phyloP scores from a whole-genome alignment of 1,284 basidiomycete genomes.

The Ustilago cynodontis region DNA sequence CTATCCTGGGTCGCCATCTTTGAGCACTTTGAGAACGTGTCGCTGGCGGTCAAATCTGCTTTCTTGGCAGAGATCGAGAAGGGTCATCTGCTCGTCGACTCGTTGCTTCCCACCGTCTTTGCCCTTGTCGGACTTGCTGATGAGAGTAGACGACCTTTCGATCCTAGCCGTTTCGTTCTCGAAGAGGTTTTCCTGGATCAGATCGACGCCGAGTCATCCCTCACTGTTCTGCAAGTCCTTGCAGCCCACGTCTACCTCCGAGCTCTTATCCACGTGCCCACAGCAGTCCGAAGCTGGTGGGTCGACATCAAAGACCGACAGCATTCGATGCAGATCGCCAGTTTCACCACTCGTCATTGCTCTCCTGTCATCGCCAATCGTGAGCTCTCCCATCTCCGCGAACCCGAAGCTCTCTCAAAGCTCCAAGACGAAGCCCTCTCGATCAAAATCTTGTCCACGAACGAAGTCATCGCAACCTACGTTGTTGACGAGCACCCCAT shows the following conservation, averaged over 20 bases:
- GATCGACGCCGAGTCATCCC: constrained; percentile 55
- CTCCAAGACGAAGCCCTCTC: constrained; percentile 84
- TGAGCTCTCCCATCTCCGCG: constrained; percentile 83
- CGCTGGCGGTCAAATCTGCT: constrained; percentile 81
- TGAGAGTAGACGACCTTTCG: constrained; percentile 73
- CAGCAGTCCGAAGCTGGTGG: constrained; percentile 79
- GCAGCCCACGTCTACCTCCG: constrained; percentile 83
- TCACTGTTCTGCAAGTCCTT: constrained; percentile 76
- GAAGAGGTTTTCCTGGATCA: constrained; percentile 84
- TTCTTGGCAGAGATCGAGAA: constrained; percentile 88
- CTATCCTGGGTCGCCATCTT: constrained; percentile 90
- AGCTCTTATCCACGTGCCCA: constrained; percentile 61
- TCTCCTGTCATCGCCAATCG: constrained; percentile 88
- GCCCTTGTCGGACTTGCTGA: constrained; percentile 73
- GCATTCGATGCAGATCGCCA: constrained; percentile 79
- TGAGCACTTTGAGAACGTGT: constrained; percentile 88
- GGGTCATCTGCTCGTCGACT: constrained; percentile 76
- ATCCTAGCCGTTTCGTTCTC: constrained; percentile 83
- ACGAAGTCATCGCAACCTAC: constrained; percentile 75
- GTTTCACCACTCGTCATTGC: constrained; percentile 87
- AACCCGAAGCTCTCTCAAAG: constrained; percentile 76
- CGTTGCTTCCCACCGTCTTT: constrained; percentile 82
- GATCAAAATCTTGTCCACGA: constrained; percentile 77
- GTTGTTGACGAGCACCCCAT: constrained; percentile 93
- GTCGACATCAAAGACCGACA: constrained; percentile 89